Conservation (phyloP, 1,284 basidiomycete genomes). For the Phaffia rhodozyma region DNA sequence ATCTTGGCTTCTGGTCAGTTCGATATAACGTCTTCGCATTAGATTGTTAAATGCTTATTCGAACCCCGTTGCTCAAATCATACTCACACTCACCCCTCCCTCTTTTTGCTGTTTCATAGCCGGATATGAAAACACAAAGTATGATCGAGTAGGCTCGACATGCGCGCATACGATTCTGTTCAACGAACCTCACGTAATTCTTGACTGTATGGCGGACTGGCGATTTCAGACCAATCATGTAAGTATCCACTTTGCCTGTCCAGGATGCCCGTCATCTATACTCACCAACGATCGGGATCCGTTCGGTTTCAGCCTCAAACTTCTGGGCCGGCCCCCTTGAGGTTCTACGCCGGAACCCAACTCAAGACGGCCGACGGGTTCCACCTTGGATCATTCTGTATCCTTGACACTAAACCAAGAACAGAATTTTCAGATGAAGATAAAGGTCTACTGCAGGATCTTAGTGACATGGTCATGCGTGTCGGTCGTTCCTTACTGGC, state of each 20-base stretch:
- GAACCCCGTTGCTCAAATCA: not conserved
- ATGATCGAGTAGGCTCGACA: not conserved
- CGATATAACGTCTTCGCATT: not conserved
- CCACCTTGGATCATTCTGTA: conserved; percentile 2
- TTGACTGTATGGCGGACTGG: not conserved
- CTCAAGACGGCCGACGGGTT: conserved; percentile 5
- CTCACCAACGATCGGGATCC: no score
- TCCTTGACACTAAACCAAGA: not conserved
- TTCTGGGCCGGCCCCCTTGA: not conserved
- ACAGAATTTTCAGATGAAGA: not conserved
- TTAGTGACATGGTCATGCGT: conserved; percentile 1
- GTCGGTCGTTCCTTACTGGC: no score
- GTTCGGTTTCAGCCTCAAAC: not conserved
- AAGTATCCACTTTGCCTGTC: no score
- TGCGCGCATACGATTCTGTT: not conserved
- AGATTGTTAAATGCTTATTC: no score
- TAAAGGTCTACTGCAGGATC: not conserved
- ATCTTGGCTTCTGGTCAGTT: not conserved
- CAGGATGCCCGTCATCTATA: no score
- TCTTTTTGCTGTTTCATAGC: not conserved
- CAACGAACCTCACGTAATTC: not conserved
- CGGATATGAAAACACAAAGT: not conserved
- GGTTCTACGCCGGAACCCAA: conserved; percentile 9
- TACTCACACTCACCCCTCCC: not conserved
- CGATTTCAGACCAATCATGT: not conserved